Percentiles rank a stretch among this genome's conserved stretches.
Evolutionary conservation across 2,329 filamentous ascomycete species (phyloP).

Genomic region (Hymenotorrendiella dingleyae): DNA sequence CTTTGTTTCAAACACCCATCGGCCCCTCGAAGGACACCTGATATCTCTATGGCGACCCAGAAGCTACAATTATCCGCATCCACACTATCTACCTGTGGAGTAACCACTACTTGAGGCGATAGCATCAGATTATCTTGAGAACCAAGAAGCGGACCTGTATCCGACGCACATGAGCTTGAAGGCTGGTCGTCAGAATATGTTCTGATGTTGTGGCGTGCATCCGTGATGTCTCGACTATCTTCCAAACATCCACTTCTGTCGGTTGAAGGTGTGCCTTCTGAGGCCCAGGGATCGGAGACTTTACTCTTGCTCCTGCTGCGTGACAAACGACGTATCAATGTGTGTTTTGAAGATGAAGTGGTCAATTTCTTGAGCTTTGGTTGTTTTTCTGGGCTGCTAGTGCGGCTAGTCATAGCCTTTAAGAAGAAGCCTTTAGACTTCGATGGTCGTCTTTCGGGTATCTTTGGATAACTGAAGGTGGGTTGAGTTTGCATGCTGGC

Average conservation of each 20-base stretch:
- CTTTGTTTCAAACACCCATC: conserved; percentile 11
- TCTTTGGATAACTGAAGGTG: conserved; percentile 10
- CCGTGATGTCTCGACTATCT: conserved; percentile 18
- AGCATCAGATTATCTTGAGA: conserved; percentile 15
- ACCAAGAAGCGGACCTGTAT: conserved; percentile 4
- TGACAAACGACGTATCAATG: conserved; percentile 22
- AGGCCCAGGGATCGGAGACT: conserved; percentile 2
- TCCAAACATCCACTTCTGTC: too few relatives aligned
- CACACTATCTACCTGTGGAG: conserved; percentile 27
- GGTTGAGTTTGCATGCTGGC: neutral
- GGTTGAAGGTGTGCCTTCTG: too few relatives aligned
- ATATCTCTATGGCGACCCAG: conserved; percentile 33
- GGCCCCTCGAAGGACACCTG: conserved; percentile 23
- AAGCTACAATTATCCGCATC: conserved; percentile 27
- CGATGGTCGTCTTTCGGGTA: conserved; percentile 20
- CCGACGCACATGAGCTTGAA: conserved; percentile 4
- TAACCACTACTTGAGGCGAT: conserved; percentile 28
- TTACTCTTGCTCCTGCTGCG: conserved; percentile 13
- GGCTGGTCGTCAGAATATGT: conserved; percentile 9
- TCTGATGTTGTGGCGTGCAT: conserved; percentile 16
- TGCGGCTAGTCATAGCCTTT: conserved; percentile 21
- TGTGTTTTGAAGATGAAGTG: conserved; percentile 16
- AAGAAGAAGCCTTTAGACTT: conserved; percentile 29
- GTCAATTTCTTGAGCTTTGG: conserved; percentile 8
- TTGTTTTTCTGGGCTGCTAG: conserved; percentile 8